Conservation (phyloP, 139 green algal genomes). For the Ostreobium quekettii region DNA sequence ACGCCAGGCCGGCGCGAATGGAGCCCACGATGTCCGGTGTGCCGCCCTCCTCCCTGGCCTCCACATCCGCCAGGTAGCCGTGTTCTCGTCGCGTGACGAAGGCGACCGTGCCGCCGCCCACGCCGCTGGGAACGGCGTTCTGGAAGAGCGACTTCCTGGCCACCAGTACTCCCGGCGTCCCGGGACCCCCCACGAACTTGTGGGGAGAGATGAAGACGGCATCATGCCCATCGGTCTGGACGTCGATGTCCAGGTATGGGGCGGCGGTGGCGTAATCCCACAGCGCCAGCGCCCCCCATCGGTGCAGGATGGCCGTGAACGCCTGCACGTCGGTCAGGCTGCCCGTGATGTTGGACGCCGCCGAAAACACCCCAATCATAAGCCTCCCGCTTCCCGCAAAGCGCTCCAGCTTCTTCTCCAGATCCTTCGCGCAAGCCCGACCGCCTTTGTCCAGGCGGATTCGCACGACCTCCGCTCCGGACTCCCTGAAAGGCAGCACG, state of each 20-base stretch:
- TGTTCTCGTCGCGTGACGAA: too few relatives aligned
- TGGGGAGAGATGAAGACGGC: conserved; percentile 27
- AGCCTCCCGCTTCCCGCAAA: conserved; percentile 4
- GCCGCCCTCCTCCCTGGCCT: too few relatives aligned
- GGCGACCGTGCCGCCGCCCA: conserved; percentile 26
- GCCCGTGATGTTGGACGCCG: conserved; percentile 33
- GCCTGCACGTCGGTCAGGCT: conserved; percentile 25
- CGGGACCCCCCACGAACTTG: conserved; percentile 27
- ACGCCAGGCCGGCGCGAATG: background rate
- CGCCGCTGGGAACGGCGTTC: conserved; percentile 5
- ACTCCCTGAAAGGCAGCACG: background rate
- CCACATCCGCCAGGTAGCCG: too few relatives aligned
- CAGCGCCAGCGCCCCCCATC: conserved; percentile 24
- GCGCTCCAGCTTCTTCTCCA: conserved; percentile 20
- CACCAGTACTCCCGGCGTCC: conserved; percentile 21
- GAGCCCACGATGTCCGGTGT: background rate
- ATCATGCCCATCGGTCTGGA: conserved; percentile 16
- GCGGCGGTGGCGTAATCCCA: conserved; percentile 35
- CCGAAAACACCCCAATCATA: conserved; percentile 30
- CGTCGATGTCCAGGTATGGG: conserved; percentile 21
- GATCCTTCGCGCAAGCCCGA: conserved; percentile 2
- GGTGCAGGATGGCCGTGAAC: conserved; percentile 27
- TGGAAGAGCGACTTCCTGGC: conserved; percentile 23
- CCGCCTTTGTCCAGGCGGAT: conserved; percentile 20
- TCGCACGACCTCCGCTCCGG: conserved; percentile 13